Conservation (phyloP, 2,329 filamentous ascomycete genomes). For the Calycina herbarum region DNA sequence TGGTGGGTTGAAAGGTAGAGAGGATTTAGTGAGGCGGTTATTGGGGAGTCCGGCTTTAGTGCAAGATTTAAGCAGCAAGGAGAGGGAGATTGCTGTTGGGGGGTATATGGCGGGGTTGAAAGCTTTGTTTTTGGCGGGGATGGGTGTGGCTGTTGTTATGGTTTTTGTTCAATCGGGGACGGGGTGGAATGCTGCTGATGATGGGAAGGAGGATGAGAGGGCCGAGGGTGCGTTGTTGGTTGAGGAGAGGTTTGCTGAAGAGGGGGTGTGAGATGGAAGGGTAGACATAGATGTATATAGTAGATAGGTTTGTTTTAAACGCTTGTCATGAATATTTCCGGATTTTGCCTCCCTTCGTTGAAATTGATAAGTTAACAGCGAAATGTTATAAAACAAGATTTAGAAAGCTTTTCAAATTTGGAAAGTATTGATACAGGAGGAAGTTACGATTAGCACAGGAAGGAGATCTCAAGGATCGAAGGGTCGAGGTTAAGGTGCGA, state of each 20-base stretch:
- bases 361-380: too few species aligned
- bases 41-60: constrained; percentile 60
- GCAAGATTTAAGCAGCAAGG: constrained; percentile 46
- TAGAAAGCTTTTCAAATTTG: too few species aligned
- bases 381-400: too few species aligned
- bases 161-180: constrained; percentile 56
- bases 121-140: constrained; percentile 52
- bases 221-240: constrained; percentile 13
- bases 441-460: too few species aligned
- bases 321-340: neutral
- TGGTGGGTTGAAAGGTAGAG: constrained; percentile 31
- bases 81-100: constrained; percentile 50
- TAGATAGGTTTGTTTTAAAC: neutral
- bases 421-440: too few species aligned
- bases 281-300: neutral
- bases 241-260: constrained; percentile 20
- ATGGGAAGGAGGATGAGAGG: constrained; percentile 25
- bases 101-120: constrained; percentile 56
- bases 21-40: constrained; percentile 52
- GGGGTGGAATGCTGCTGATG: constrained; percentile 49
- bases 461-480: too few species aligned
- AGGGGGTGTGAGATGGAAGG: constrained; percentile 26
- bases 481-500: too few species aligned
- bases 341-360: too few species aligned
- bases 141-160: constrained; percentile 49